Conservation (phyloP, 441 rosid genomes). For the Breynia disticha region DNA sequence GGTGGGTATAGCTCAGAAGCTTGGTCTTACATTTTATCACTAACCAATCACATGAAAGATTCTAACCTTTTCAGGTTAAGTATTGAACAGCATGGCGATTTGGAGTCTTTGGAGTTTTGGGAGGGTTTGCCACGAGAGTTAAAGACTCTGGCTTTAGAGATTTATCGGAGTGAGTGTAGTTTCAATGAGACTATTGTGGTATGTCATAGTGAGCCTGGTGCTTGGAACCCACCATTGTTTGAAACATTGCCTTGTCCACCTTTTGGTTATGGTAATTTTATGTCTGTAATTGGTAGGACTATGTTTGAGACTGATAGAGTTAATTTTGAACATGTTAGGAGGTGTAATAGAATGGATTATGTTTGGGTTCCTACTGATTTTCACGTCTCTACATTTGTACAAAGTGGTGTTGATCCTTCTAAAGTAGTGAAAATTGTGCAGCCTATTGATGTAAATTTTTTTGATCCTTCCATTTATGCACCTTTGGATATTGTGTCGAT, state of each 20-base stretch:
- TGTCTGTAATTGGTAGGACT: slow-evolving; percentile 63
- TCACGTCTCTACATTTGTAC: slow-evolving; percentile 59
- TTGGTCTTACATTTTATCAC: slow-evolving; percentile 67
- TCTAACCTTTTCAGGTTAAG: slow-evolving; percentile 37
- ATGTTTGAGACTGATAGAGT: slow-evolving; percentile 89
- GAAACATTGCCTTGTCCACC: slow-evolving; percentile 78
- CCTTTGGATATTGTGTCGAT: slow-evolving; percentile 31
- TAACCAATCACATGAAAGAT: slow-evolving; percentile 25
- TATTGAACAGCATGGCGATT: slow-evolving; percentile 71
- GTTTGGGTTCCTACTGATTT: slow-evolving; percentile 91
- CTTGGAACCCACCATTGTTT: slow-evolving; percentile 82
- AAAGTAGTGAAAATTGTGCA: slow-evolving; percentile 73
- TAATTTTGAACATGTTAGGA: slow-evolving; percentile 39
- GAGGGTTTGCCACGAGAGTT: slow-evolving; percentile 47
- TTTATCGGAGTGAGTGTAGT: slow-evolving; percentile 41
- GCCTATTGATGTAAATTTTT: slow-evolving; percentile 60
- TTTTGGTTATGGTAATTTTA: slow-evolving; percentile 36
- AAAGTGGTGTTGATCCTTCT: slow-evolving; percentile 61
- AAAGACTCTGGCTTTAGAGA: slow-evolving; percentile 34
- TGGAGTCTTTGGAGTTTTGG: slow-evolving; percentile 56
- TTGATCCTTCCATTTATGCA: slow-evolving; percentile 43
- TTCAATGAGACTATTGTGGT: slow-evolving; percentile 57
- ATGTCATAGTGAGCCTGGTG: slow-evolving; percentile 92
- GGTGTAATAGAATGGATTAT: slow-evolving; percentile 63
- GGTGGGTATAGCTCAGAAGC: slow-evolving; percentile 94